These are phyloP conservation scores for Hymenoscyphus occultus DNA, from an alignment of 2,329 filamentous ascomycete genomes.

Conservation along the genomic window DNA sequence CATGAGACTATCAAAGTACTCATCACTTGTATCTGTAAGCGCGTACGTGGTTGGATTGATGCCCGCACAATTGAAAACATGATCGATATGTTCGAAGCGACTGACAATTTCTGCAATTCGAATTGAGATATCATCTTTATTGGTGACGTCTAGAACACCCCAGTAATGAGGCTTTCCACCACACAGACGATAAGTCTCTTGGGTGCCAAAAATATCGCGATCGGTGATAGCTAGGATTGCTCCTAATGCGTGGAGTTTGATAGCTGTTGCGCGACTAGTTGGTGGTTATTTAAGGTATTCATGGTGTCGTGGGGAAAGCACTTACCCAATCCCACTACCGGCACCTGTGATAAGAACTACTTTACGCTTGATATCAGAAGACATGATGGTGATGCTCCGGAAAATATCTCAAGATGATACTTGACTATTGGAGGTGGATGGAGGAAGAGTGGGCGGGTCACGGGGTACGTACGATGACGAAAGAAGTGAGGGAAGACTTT, in stretches of 20 bases:
- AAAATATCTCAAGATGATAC: no score
- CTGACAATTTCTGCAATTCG: slow-evolving; percentile 29
- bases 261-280: background rate
- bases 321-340: slow-evolving; percentile 26
- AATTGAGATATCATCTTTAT: slow-evolving; percentile 24
- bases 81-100: slow-evolving; percentile 34
- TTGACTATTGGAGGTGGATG: background rate
- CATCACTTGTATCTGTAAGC: slow-evolving; percentile 43
- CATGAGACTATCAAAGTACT: slow-evolving; percentile 44
- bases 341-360: slow-evolving; percentile 30
- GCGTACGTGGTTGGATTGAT: slow-evolving; percentile 46
- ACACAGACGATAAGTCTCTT: slow-evolving; percentile 19
- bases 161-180: slow-evolving; percentile 14
- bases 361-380: slow-evolving; percentile 14
- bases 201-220: slow-evolving; percentile 25
- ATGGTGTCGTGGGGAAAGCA: slow-evolving; percentile 20
- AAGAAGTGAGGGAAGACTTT: no score
- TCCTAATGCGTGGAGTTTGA: slow-evolving; percentile 24
- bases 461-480: background rate
- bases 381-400: background rate
- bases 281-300: background rate
- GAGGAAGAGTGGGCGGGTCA: background rate
- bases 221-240: slow-evolving; percentile 31
- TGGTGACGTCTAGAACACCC: slow-evolving; percentile 33
- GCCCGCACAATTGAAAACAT: slow-evolving; percentile 44